phyloP scores from a whole-genome alignment of 805 yeast species.

The Yarrowia yakushimensis region DNA sequence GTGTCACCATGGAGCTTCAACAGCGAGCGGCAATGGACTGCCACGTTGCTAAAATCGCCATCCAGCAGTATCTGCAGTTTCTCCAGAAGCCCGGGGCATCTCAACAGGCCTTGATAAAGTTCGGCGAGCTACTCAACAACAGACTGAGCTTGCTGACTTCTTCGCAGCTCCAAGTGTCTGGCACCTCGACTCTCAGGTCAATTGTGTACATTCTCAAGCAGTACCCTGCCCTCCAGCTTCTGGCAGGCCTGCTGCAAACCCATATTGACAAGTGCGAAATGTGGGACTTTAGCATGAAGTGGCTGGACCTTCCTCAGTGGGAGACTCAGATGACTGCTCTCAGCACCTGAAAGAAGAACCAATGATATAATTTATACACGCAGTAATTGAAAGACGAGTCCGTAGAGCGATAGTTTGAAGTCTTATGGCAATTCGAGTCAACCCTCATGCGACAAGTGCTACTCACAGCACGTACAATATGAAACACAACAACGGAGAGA shows the following conservation, averaged over 20 bases:
- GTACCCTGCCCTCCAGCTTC: constrained; percentile 1
- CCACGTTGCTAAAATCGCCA: constrained; percentile 12
- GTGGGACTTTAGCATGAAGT: constrained; percentile 14
- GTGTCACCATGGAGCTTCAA: constrained; percentile 15
- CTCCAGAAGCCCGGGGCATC: neutral
- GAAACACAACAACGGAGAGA: neutral
- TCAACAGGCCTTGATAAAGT: constrained; percentile 10
- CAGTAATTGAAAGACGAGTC: neutral
- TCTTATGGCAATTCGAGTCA: neutral
- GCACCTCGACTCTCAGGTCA: neutral
- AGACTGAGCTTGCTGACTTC: constrained; percentile 7
- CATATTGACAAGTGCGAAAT: constrained; percentile 19
- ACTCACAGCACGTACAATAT: neutral
- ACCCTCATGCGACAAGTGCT: neutral
- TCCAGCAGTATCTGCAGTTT: constrained; percentile 12
- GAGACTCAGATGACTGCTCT: constrained; percentile 1
- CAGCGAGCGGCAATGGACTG: constrained; percentile 14
- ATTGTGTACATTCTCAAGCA: neutral
- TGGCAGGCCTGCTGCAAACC: neutral
- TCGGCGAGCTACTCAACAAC: constrained; percentile 17
- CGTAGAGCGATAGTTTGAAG: neutral
- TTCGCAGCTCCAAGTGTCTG: neutral
- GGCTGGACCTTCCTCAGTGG: constrained; percentile 19
- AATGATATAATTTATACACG: constrained; percentile 5
- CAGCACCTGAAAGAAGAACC: neutral